These are phyloP conservation scores for Nigrospora oryzae DNA, from an alignment of 2,329 filamentous ascomycete species.

Conservation along the genomic window DNA sequence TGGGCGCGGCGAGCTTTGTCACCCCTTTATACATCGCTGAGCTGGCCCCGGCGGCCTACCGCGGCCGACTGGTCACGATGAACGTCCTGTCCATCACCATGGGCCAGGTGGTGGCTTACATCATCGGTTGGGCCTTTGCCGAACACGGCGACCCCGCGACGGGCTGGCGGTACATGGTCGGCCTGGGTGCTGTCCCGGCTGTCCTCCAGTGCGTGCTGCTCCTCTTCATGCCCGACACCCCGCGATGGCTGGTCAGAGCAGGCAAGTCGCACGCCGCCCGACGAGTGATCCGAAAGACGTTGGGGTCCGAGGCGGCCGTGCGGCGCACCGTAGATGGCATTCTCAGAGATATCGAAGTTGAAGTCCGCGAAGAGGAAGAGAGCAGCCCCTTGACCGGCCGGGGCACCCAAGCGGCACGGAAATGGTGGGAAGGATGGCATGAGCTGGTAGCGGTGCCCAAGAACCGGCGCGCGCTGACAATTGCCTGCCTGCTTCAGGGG, in stretches of 20 bases:
- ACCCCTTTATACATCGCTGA: slow-evolving; percentile 86
- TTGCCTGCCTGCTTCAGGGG: slow-evolving; percentile 80
- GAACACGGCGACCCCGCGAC: slow-evolving; percentile 38
- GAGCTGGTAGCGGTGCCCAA: slow-evolving; percentile 49
- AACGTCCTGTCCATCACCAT: slow-evolving; percentile 77
- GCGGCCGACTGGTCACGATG: slow-evolving; percentile 75
- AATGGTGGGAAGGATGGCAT: slow-evolving; percentile 37
- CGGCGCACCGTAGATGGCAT: slow-evolving; percentile 46
- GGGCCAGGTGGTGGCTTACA: slow-evolving; percentile 82
- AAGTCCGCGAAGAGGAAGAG: slow-evolving; percentile 62
- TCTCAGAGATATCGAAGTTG: slow-evolving; percentile 61
- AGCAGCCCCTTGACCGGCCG: slow-evolving; percentile 30
- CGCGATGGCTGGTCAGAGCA: slow-evolving; percentile 73
- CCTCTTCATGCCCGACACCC: slow-evolving; percentile 74
- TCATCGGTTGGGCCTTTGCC: slow-evolving; percentile 70
- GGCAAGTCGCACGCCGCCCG: slow-evolving; percentile 55
- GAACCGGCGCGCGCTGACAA: slow-evolving; percentile 67
- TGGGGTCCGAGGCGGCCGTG: slow-evolving; percentile 30
- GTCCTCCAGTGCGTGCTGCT: slow-evolving; percentile 61
- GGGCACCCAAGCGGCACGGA: slow-evolving; percentile 16
- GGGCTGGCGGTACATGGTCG: slow-evolving; percentile 90
- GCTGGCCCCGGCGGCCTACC: slow-evolving; percentile 64
- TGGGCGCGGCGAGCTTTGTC: slow-evolving; percentile 73
- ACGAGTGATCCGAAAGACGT: slow-evolving; percentile 52
- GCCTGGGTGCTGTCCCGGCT: slow-evolving; percentile 72